Evolutionary conservation across 1,139 yeast genomes (phyloP), one percentile per base, ranked within the genome.

Genomic region (Meyerozyma smithsonii): DNA sequence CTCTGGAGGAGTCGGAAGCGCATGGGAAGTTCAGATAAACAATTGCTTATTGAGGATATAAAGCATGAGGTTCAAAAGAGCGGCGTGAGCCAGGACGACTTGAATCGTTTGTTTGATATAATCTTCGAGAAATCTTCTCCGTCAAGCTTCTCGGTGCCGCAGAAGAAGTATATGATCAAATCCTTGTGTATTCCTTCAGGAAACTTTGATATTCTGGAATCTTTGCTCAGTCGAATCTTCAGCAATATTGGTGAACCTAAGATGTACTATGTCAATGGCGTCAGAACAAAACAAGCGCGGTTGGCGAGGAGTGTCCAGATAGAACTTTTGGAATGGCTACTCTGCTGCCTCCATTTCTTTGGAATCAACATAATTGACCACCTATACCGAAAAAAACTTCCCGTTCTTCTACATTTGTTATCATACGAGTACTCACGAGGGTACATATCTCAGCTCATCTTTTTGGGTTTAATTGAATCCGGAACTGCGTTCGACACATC

Each of bases 351-450:
- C 10, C 68, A 63, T 38, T 46, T 53, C 8, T 64, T 65, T 46
- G 66, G 62, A 1, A 30, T 37, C 1, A 39, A 40, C 2, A 52
- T 51, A 1, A 55, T 48, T 35, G 40, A 36, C 2, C 40, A 41
- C 3, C 44, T 62, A 24, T 46, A 47, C 14, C 43, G 48, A 8
- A 40, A n/a, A n/a, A n/a, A 59, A 34, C 43, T 56, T 6, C 64
- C 72, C 0, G 42, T 69, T 11, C 55, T 76, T 40, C 61, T 74
- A 46, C 65, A 69, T 21, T 58, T 64, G 32, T 58, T 78, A 45
- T 66, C 69, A 37, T 71, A 59, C 43, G 77, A 72, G 43, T 66
- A 58, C 39, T 53, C 69, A 30, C 66, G 79, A 26, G 62, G 63
- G 1, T 62, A 66, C 54, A 52, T 72, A 4, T 66, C 78, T 11